Evolutionary conservation across 2,329 filamentous ascomycete genomes (phyloP).

Genomic region (Arthrobotrys megalospora): DNA sequence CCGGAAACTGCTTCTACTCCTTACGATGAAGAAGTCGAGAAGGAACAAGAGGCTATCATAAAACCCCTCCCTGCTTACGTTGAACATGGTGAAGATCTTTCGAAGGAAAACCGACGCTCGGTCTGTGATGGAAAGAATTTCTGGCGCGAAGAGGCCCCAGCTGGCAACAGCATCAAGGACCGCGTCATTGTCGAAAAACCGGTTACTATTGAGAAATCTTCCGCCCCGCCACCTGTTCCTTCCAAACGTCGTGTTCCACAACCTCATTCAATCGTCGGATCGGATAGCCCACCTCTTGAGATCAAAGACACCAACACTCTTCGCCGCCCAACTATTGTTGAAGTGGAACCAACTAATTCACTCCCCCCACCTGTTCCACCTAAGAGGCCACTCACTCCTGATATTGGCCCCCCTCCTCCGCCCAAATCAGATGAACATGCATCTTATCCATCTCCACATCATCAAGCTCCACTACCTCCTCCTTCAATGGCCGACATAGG

Average conservation of each 20-base stretch:
- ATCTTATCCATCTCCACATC: not conserved
- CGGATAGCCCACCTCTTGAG: slow-evolving; percentile 48
- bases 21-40: not conserved
- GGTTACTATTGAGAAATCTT: not conserved
- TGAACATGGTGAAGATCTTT: not conserved
- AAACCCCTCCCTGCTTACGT: slow-evolving; percentile 5
- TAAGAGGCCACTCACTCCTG: slow-evolving; percentile 13
- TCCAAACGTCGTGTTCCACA: slow-evolving; percentile 11
- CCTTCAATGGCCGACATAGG: slow-evolving; percentile 24
- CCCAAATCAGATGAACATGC: not conserved
- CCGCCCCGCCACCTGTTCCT: slow-evolving; percentile 31
- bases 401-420: not conserved
- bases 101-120: not conserved
- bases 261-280: slow-evolving; percentile 30
- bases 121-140: slow-evolving; percentile 9
- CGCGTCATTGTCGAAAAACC: slow-evolving; percentile 17
- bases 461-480: not conserved
- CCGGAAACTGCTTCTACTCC: not conserved
- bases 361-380: slow-evolving; percentile 26
- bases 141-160: not conserved
- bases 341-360: slow-evolving; percentile 12
- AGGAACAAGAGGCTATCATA: not conserved
- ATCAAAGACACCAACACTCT: slow-evolving; percentile 34
- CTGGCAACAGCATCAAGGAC: not conserved
- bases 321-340: slow-evolving; percentile 32